Conservation (phyloP, 2,329 filamentous ascomycete species). For the Colletotrichum abscissum region DNA sequence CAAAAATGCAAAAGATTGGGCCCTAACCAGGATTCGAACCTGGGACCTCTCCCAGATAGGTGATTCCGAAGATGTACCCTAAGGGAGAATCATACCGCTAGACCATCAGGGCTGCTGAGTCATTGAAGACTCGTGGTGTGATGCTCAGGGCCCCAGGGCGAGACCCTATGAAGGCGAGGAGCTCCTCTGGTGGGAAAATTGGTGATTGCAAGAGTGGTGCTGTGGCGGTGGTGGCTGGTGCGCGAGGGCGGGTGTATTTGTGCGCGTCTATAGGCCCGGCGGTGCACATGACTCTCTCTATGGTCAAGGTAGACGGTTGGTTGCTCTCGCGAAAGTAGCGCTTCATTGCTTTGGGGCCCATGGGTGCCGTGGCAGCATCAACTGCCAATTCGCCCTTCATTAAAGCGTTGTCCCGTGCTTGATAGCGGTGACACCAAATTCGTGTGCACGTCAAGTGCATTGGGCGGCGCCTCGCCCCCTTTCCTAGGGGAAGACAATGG, state of each 20-base stretch:
- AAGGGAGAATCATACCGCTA: constrained; percentile 26
- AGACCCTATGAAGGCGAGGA: no score
- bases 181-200: no score
- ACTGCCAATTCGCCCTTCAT: not conserved
- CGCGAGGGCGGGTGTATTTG: no score
- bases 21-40: constrained; percentile 28
- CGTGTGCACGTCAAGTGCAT: not conserved
- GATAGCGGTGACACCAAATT: not conserved
- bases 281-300: no score
- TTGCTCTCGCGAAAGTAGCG: no score
- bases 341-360: not conserved
- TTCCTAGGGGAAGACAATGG: not conserved
- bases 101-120: constrained; percentile 14
- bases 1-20: not conserved
- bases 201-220: no score
- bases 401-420: not conserved
- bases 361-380: not conserved
- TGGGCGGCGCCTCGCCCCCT: not conserved
- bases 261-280: no score
- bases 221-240: no score
- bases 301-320: no score
- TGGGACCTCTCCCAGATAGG: constrained; percentile 8
- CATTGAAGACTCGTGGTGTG: not conserved
- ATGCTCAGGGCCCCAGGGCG: not conserved
- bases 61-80: not conserved